Evolutionary conservation across 495 filamentous ascomycete genomes (phyloP).

Genomic region (Aspergillus saccharolyticus): DNA sequence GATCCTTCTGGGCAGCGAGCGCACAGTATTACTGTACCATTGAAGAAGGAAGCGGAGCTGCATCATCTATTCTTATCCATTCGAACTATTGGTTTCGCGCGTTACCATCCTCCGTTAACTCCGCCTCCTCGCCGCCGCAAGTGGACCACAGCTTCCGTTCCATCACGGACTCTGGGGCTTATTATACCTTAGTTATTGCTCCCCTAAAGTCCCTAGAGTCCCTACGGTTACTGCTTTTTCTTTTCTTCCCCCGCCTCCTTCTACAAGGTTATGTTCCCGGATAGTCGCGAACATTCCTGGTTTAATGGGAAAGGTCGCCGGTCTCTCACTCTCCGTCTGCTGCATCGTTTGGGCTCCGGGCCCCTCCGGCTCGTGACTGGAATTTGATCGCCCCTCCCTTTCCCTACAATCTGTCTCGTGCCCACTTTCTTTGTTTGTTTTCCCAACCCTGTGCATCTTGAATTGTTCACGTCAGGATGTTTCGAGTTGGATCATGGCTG

Average conservation of each 20-base stretch:
- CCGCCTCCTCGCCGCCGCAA: slow-evolving; percentile 5
- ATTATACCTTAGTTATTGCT: not conserved
- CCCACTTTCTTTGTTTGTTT: slow-evolving; percentile 2
- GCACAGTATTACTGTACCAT: no score
- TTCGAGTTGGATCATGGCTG: slow-evolving; percentile 52
- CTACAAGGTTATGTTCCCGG: slow-evolving; percentile 22
- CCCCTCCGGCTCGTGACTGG: slow-evolving; percentile 14
- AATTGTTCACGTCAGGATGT: slow-evolving; percentile 25
- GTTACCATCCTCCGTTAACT: not conserved
- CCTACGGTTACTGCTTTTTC: slow-evolving; percentile 5
- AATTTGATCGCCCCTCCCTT: slow-evolving; percentile 2
- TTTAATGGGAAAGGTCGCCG: slow-evolving; percentile 26
- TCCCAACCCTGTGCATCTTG: not conserved
- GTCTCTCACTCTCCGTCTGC: slow-evolving; percentile 30
- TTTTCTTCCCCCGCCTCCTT: slow-evolving; percentile 6
- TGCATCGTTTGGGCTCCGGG: slow-evolving; percentile 16
- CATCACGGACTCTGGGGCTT: slow-evolving; percentile 1
- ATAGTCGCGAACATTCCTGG: slow-evolving; percentile 15
- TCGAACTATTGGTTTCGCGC: not conserved
- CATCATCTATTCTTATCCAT: not conserved
- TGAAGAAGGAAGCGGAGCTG: not conserved
- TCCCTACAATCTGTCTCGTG: slow-evolving; percentile 3
- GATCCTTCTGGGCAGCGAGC: no score
- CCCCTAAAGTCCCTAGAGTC: slow-evolving; percentile 6
- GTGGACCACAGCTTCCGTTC: slow-evolving; percentile 15